Conservation (phyloP, 73 alveolate species). For the Paramecium caudatum region DNA sequence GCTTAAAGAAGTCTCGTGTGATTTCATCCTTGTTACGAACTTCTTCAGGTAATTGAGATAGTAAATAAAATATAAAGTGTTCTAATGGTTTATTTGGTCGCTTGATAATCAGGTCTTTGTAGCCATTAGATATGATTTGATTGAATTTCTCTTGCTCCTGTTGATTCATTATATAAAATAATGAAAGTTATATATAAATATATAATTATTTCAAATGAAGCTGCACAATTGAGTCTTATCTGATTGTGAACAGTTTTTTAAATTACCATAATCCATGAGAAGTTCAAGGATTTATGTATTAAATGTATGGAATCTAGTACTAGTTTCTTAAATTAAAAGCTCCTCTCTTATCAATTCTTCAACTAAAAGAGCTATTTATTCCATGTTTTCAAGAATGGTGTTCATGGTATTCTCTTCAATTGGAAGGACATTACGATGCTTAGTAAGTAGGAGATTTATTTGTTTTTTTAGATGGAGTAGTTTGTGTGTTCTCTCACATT, state of each 20-base stretch:
- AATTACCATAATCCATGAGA: not conserved
- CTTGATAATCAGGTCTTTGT: constrained; percentile 68
- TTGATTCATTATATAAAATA: constrained; percentile 59
- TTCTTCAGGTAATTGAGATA: constrained; percentile 70
- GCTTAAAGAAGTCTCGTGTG: constrained; percentile 43
- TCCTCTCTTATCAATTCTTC: constrained; percentile 41
- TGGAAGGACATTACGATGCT: not conserved
- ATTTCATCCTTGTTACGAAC: constrained; percentile 64
- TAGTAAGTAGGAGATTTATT: not conserved
- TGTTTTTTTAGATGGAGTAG: not conserved
- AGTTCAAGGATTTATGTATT: not conserved
- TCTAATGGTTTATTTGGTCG: constrained; percentile 76
- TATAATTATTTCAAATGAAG: not conserved
- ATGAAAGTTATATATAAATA: not conserved
- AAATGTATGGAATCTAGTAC: constrained; percentile 7
- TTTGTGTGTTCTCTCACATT: not conserved
- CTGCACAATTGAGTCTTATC: constrained; percentile 13
- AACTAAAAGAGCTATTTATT: not conserved
- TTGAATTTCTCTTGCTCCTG: constrained; percentile 70
- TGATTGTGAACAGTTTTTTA: not conserved
- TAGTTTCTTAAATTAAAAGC: not conserved
- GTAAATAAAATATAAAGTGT: constrained; percentile 73
- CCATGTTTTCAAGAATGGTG: not conserved
- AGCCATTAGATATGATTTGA: constrained; percentile 71
- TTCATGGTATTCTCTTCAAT: not conserved